phyloP scores from a whole-genome alignment of 352 stramenopile genomes.

The Phytophthora macrochlamydospora region DNA sequence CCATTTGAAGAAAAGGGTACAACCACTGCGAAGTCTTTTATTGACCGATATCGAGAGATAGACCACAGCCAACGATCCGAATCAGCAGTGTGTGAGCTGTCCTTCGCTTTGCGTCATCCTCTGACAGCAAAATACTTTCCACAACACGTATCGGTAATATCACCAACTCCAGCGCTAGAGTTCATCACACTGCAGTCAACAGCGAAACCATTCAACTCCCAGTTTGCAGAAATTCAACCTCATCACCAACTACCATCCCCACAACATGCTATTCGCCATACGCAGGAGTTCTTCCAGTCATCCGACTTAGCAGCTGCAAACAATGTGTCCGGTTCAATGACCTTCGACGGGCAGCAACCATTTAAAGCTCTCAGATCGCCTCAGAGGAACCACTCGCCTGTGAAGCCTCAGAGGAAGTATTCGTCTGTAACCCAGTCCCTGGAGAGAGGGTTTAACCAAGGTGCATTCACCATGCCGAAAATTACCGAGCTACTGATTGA shows the following conservation, averaged over 20 bases:
- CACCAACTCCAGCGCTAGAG: constrained; percentile 1
- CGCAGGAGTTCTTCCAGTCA: constrained; percentile 2
- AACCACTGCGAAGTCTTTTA: constrained; percentile 36
- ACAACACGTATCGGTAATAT: neutral
- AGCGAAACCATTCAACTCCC: constrained; percentile 7
- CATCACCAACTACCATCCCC: neutral
- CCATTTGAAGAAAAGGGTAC: constrained; percentile 16
- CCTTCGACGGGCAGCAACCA: neutral
- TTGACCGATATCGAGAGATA: constrained; percentile 55
- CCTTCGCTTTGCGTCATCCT: constrained; percentile 20
- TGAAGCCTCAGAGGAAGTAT: neutral
- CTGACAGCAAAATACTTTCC: neutral
- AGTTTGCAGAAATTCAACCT: neutral
- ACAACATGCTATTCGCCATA: constrained; percentile 6
- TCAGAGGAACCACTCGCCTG: constrained; percentile 18
- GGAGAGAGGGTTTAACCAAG: constrained; percentile 6
- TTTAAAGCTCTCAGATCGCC: neutral
- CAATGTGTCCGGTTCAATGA: neutral
- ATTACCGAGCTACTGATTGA: constrained; percentile 59
- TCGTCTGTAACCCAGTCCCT: neutral
- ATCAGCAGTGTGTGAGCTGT: constrained; percentile 9
- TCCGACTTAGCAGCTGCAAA: no score
- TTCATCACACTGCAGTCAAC: constrained; percentile 27
- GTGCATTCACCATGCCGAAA: constrained; percentile 25
- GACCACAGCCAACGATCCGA: constrained; percentile 16